phyloP scores from a whole-genome alignment of 2,329 filamentous ascomycete genomes.

The Fusarium marasasianum region DNA sequence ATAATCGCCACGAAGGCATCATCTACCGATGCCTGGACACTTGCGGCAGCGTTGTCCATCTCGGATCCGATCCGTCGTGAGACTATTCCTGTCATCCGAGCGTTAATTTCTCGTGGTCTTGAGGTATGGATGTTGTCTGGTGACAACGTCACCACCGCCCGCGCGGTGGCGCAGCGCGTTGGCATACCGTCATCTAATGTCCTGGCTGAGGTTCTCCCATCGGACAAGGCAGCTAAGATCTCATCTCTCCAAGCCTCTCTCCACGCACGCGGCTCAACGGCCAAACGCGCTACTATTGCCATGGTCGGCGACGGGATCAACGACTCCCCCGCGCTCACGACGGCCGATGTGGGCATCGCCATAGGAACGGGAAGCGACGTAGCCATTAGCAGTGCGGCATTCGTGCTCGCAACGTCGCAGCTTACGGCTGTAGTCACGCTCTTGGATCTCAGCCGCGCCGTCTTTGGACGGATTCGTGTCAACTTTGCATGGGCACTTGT shows the following conservation, averaged over 20 bases:
- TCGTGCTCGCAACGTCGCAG: slow-evolving; percentile 80
- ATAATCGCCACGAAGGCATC: slow-evolving; percentile 59
- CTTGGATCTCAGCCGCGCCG: slow-evolving; percentile 73
- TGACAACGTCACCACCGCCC: slow-evolving; percentile 86
- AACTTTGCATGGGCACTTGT: slow-evolving; percentile 89
- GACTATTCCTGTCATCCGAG: slow-evolving; percentile 69
- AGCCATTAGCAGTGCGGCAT: slow-evolving; percentile 81
- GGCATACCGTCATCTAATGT: slow-evolving; percentile 80
- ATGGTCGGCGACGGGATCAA: slow-evolving; percentile 94
- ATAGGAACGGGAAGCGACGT: slow-evolving; percentile 87
- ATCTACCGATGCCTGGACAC: slow-evolving; percentile 51
- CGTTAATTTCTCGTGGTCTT: slow-evolving; percentile 72
- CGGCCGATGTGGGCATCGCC: slow-evolving; percentile 84
- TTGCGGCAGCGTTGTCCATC: slow-evolving; percentile 76
- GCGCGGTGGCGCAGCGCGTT: slow-evolving; percentile 78
- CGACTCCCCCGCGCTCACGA: slow-evolving; percentile 82
- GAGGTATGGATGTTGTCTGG: slow-evolving; percentile 93
- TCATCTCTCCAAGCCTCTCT: slow-evolving; percentile 67
- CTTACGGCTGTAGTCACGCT: slow-evolving; percentile 77
- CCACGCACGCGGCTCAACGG: slow-evolving; percentile 47
- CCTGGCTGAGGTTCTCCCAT: slow-evolving; percentile 86
- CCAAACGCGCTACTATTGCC: slow-evolving; percentile 67
- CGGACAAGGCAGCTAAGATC: slow-evolving; percentile 81
- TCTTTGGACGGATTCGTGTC: slow-evolving; percentile 81
- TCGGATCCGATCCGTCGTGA: slow-evolving; percentile 84